phyloP scores from a whole-genome alignment of 176 grass and related monocot genomes.

The Lolium multiflorum region DNA sequence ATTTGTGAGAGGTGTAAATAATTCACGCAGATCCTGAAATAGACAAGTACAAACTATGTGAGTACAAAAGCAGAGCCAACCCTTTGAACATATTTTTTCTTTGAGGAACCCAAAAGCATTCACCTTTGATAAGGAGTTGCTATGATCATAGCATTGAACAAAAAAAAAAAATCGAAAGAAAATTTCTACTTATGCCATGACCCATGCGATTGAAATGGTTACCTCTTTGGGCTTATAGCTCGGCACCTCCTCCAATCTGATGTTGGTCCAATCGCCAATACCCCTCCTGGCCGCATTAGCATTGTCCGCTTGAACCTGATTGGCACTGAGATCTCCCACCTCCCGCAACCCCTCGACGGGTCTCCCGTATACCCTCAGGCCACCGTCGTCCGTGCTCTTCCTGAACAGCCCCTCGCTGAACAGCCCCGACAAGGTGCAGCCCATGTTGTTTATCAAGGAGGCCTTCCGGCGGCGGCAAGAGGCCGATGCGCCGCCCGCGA shows the following conservation, averaged over 20 bases:
- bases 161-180: not conserved
- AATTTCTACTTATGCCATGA: not conserved
- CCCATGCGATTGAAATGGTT: slow-evolving; percentile 21
- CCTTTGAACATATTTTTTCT: not conserved
- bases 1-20: slow-evolving; percentile 62
- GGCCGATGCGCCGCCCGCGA: not conserved
- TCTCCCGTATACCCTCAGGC: slow-evolving; percentile 23
- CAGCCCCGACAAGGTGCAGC: slow-evolving; percentile 17
- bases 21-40: slow-evolving; percentile 58
- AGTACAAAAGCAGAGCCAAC: not conserved
- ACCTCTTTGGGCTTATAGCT: slow-evolving; percentile 15
- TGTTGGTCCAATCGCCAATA: slow-evolving; percentile 9
- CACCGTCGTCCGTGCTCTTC: slow-evolving; percentile 15
- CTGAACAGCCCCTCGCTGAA: not conserved
- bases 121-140: not conserved
- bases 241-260: not conserved
- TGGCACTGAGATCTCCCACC: slow-evolving; percentile 40
- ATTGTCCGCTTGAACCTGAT: slow-evolving; percentile 25
- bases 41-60: slow-evolving; percentile 18
- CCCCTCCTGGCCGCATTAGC: not conserved
- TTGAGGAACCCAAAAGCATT: not conserved
- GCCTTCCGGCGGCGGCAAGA: slow-evolving; percentile 28
- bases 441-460: slow-evolving; percentile 38
- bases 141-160: not conserved
- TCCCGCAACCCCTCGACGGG: slow-evolving; percentile 15